Base-by-base conservation (phyloP, 331 rosid genomes). In the Telfairia occidentalis region DNA sequence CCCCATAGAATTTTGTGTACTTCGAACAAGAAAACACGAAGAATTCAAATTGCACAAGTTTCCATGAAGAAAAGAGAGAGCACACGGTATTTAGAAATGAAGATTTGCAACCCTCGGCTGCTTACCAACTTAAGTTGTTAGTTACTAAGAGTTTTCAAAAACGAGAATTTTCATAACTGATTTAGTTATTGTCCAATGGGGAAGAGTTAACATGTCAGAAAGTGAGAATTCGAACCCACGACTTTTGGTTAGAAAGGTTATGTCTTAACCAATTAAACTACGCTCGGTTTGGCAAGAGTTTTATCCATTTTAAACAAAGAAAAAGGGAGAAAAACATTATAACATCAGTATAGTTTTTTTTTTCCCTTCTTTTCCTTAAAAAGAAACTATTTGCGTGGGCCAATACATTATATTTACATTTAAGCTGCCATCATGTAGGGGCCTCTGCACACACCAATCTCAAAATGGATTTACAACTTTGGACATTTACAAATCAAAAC, bases 391-490 rank as follows among this genome's bases (percentile, higher is more conserved):
- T 5, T 61, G 45, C 55, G 21, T 43, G 50, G 38, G 23, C 1
- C 10, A 43, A 70, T 28, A 48, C 49, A 35, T 7, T 69, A 69
- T 50, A 50, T 71, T 71, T 71, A 71, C 75, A 42, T 46, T 28
- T 46, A 46, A 7, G 40, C 28, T 15, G 43, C 28, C 46, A 30
- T 46, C 59, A 15, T 16, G 4, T 46, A 49, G 28, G 45, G 71
- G 18, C 46, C 40, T 32, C 9, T 63, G 71, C 71, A 63, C 71
- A 63, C 48, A 63, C 46, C 5, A 60, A 26, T 66, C 24, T 69
- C 40, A 71, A 71, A 46, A 71, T 46, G 75, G 75, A 71, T 71
- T 71, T 71, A 71, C 75, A 71, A 46, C 3, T 2, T 69, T 71
- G 15, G 75, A 71, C 75, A 71, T 71, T 71, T 71, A 71, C 75